Percentiles rank a stretch among this genome's conserved stretches.
Conservation (phyloP, 768 basidiomycete genomes). For the Agaricus subrufescens region DNA sequence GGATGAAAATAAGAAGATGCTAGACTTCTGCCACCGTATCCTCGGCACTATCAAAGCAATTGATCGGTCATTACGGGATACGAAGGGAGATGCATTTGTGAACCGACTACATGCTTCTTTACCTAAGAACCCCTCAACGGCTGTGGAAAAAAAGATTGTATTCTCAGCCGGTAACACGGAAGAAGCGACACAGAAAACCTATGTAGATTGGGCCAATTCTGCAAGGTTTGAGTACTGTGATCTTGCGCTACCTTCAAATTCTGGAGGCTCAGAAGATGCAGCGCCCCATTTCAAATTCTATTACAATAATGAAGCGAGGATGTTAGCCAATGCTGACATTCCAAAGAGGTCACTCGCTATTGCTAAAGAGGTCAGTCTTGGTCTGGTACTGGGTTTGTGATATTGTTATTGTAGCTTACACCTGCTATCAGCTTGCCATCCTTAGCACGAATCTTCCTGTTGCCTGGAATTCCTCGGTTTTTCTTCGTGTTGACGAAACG, state of each 20-base stretch:
- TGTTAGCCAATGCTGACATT: constrained; percentile 80
- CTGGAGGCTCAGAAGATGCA: constrained; percentile 39
- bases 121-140: constrained; percentile 61
- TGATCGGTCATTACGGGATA: constrained; percentile 82
- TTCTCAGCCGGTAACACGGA: constrained; percentile 39
- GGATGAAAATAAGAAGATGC: constrained; percentile 76
- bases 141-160: constrained; percentile 15
- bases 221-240: constrained; percentile 92
- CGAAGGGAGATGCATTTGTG: constrained; percentile 86
- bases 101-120: constrained; percentile 70
- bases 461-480: constrained; percentile 92
- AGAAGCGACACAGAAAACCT: constrained; percentile 62
- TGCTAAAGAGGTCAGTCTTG: constrained; percentile 73
- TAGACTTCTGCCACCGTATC: constrained; percentile 83
- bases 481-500: constrained; percentile 87
- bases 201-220: constrained; percentile 80
- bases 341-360: constrained; percentile 92
- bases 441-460: constrained; percentile 93
- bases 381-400: not conserved
- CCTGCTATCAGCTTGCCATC: constrained; percentile 69
- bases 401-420: constrained; percentile 6
- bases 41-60: constrained; percentile 78
- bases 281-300: constrained; percentile 77
- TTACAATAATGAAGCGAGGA: constrained; percentile 78
- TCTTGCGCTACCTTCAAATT: constrained; percentile 44